Evolutionary conservation across 2,329 filamentous ascomycete species (phyloP), one percentile per base, ranked within the genome.

Genomic region (Capronia coronata): DNA sequence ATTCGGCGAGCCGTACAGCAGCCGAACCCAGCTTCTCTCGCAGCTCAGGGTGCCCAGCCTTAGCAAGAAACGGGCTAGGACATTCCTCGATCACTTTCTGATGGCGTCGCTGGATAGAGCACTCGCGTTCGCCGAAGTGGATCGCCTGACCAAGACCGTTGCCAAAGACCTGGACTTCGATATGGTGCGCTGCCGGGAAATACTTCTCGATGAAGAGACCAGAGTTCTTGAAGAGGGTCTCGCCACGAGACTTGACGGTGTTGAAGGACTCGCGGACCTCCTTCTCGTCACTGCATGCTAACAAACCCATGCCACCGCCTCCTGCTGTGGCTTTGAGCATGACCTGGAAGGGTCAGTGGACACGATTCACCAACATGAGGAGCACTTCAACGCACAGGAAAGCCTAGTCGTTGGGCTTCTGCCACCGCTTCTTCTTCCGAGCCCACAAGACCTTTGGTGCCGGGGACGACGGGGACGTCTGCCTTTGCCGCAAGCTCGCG

Each of bases 21-120:
- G 84, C 76, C 2, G 82, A 81, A 1, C 71, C 67, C 10, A 80
- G 79, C 77, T 65, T 80, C 76, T 70, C 79, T 66, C 62, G 83
- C 73, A 80, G 81, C 76, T 66, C 79, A 72, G 66, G 65, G 46
- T 74, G 67, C 35, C 61, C 68, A 42, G 68, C 67, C 37, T 62
- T 68, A 42, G 68, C 66, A 0, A 79, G 69, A 51, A 83, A 82
- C 0, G 88, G 87, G 11, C 86, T 87, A 0, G 89, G 89, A 2
- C 85, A 89, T 67, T 95, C 89, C 65, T 95, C 89, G 18, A 95
- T 77, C 35, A 94, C 86, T 70, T 95, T 95, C 65, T 95, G 89
- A 64, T 95, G 88, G 34, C 89, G 73, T 56, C 89, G 74, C 68
- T 95, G 89, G 10, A 95, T 77, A 44, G 86, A 91, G 68, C 89